Evolutionary conservation across 371 early-diverging fungal genomes (phyloP).

Genomic region (Dipsacomyces acuminosporus): DNA sequence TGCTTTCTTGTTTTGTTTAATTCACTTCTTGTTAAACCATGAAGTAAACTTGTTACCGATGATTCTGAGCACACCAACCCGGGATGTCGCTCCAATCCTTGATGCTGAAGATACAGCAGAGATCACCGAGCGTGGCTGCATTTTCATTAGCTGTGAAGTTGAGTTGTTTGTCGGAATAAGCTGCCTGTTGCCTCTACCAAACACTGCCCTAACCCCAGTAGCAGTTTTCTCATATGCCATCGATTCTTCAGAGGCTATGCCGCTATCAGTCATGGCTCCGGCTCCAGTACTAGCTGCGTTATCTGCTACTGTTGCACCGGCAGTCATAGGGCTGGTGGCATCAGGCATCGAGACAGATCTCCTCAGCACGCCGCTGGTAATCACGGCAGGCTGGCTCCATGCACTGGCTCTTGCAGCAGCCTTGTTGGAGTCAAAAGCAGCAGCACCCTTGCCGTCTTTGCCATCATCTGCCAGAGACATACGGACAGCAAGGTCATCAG

Average conservation of each 20-base stretch:
- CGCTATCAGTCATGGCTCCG: no score
- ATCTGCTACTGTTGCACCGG: slow-evolving; percentile 1
- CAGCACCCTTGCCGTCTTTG: no score
- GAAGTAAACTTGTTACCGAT: slow-evolving; percentile 26
- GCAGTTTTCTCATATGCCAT: slow-evolving; percentile 9
- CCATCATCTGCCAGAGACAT: no score
- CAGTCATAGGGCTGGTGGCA: not conserved
- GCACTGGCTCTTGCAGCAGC: not conserved
- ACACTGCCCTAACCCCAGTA: slow-evolving; percentile 8
- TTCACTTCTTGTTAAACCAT: slow-evolving; percentile 34
- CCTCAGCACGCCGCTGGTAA: slow-evolving; percentile 17
- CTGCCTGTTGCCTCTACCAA: slow-evolving; percentile 15
- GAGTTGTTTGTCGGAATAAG: slow-evolving; percentile 1
- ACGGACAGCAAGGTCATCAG: slow-evolving; percentile 23
- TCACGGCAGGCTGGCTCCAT: not conserved
- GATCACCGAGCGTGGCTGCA: slow-evolving; percentile 31
- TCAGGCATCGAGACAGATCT: slow-evolving; percentile 42
- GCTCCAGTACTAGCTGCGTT: slow-evolving; percentile 7
- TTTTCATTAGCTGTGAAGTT: slow-evolving; percentile 3
- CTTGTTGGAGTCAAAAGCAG: no score
- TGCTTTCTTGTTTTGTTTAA: not conserved
- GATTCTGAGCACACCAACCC: slow-evolving; percentile 19
- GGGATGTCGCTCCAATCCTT: slow-evolving; percentile 10
- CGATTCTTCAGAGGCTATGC: no score
- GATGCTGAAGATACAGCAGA: slow-evolving; percentile 29